Percentiles rank a stretch among this genome's conserved stretches.
These are phyloP conservation scores for Lactarius hengduanensis DNA, from an alignment of 768 basidiomycete species.

Conservation along the genomic window DNA sequence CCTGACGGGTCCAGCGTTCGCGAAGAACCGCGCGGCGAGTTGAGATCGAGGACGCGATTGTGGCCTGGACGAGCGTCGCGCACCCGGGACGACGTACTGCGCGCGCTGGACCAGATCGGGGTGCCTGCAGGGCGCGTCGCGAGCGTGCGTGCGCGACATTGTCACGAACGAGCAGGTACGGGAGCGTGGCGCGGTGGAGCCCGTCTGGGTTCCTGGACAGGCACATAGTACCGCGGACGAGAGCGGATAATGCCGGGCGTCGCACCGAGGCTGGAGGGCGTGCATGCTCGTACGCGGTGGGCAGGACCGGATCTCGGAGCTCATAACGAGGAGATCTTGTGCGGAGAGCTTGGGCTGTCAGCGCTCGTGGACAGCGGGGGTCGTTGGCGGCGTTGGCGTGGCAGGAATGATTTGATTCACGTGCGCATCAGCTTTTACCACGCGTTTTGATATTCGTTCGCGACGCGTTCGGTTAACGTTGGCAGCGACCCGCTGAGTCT, in stretches of 20 bases:
- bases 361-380: conserved; percentile 31
- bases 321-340: conserved; percentile 38
- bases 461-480: neutral
- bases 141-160: conserved; percentile 54
- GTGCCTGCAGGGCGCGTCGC: conserved; percentile 66
- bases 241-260: conserved; percentile 62
- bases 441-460: neutral
- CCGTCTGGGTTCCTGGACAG: conserved; percentile 50
- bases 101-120: conserved; percentile 47
- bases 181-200: conserved; percentile 56
- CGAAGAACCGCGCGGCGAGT: conserved; percentile 41
- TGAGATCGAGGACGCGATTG: conserved; percentile 62
- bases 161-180: conserved; percentile 55
- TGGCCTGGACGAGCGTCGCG: conserved; percentile 54
- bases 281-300: conserved; percentile 58
- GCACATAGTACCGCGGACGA: conserved; percentile 30
- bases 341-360: conserved; percentile 33
- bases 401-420: conserved; percentile 28
- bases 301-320: conserved; percentile 66
- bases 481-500: conserved; percentile 1
- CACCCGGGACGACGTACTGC: conserved; percentile 53
- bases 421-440: neutral
- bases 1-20: conserved; percentile 53
- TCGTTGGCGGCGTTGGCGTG: neutral
- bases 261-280: conserved; percentile 61